Base-by-base conservation (phyloP, 2,329 filamentous ascomycete genomes). In the Alternaria panax region DNA sequence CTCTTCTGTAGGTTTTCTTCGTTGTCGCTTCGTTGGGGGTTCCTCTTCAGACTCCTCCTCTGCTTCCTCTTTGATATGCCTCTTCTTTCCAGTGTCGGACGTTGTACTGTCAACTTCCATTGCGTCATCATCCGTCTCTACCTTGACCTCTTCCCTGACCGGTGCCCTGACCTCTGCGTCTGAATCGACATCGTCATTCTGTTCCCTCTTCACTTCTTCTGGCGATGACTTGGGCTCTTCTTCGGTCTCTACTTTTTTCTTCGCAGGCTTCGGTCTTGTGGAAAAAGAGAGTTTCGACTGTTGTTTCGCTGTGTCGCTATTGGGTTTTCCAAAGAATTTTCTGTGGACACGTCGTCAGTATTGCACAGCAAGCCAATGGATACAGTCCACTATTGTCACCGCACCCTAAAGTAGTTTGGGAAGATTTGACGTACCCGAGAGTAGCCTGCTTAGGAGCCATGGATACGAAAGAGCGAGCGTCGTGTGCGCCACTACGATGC, bases 241-340 rank as follows among this genome's bases (percentile, higher is more conserved):
- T 27, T 68, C 63, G 3, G 59, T 30, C 32, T 64, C 61, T 20
- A 47, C 57, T 36, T 70, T 60, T 43, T 70, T 70, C 54, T 72
- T 82, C 48, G 72, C 87, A 88, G 48, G 11, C 47, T 73, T 76
- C 9, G 71, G 45, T 52, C 72, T 79, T 9, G 87, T 88, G 34
- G 88, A 87, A 73, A 96, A 96, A 0, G 90, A 85, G 38, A 96
- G 81, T 68, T 89, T 95, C 1, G 91, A 90, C 78, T 97, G 92
- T 75, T 92, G 90, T 12, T 87, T 86, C 18, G 85, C 78, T 67
- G 85, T 86, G 5, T 84, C 78, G 51, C 87, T 89, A 70, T 87
- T 87, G 25, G 85, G 83, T 41, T 87, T 85, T 20, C 87, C 87
- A 75, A 97, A 96, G 81, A 97, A 97, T 76, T 94, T 95, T 62